These are phyloP conservation scores for Pterocarpus santalinus DNA, from an alignment of 306 rosid species.

Conservation along the genomic window DNA sequence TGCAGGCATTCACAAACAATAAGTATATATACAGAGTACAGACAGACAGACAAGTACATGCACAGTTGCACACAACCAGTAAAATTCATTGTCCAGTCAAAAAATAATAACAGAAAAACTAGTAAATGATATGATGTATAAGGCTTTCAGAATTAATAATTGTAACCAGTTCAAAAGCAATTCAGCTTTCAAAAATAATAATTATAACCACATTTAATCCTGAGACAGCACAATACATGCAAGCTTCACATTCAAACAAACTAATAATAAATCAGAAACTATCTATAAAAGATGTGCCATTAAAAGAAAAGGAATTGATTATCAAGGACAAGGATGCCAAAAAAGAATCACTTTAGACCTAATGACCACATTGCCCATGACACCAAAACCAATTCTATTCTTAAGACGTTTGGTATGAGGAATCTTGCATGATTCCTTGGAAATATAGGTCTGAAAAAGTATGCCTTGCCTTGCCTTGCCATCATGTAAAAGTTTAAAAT, in stretches of 20 bases:
- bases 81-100: background rate
- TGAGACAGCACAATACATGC: background rate
- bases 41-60: background rate
- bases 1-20: conserved; percentile 52
- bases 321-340: background rate
- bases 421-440: background rate
- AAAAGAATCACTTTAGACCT: background rate
- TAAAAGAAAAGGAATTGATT: background rate
- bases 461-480: background rate
- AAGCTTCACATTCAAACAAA: conserved; percentile 34
- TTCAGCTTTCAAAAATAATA: background rate
- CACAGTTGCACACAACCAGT: background rate
- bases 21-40: background rate
- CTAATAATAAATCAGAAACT: background rate
- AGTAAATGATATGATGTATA: background rate
- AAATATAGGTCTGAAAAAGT: background rate
- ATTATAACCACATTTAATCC: too few relatives aligned
- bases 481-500: too few relatives aligned
- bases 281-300: conserved; percentile 1
- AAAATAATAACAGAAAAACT: background rate
- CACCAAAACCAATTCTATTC: background rate
- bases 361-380: background rate
- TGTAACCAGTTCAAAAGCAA: background rate
- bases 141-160: background rate
- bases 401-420: background rate